A percentile compares a stretch with the other conserved stretches of the same genome.
phyloP scores from a whole-genome alignment of 2,329 filamentous ascomycete species.

The Blumeria hordei region DNA sequence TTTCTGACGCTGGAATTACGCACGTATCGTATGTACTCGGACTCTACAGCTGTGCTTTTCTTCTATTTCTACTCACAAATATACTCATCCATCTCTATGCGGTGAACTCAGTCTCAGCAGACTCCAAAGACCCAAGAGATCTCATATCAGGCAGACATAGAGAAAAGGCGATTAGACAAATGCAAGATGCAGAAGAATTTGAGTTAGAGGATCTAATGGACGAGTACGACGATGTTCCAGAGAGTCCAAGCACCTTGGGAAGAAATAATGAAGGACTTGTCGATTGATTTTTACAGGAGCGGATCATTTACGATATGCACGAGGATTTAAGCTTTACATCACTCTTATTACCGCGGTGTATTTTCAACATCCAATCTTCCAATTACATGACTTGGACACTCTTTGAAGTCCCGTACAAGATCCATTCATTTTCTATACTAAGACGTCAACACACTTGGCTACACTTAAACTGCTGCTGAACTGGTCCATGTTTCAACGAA shows the following conservation, averaged over 20 bases:
- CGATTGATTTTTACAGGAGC: constrained; percentile 4
- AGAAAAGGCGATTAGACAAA: constrained; percentile 26
- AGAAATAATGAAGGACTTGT: constrained; percentile 18
- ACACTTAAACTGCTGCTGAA: too few relatives aligned
- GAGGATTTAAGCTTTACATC: too few relatives aligned
- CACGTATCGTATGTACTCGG: constrained; percentile 86
- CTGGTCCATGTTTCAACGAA: too few relatives aligned
- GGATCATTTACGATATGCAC: background rate
- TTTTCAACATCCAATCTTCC: too few relatives aligned
- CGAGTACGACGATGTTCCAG: constrained; percentile 40
- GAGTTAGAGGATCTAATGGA: constrained; percentile 78
- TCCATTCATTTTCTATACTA: too few relatives aligned
- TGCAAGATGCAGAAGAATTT: constrained; percentile 74
- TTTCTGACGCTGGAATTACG: constrained; percentile 51
- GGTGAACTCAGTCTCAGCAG: constrained; percentile 22
- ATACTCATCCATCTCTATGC: constrained; percentile 73
- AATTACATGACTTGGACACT: too few relatives aligned
- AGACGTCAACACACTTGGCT: too few relatives aligned
- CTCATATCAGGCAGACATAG: constrained; percentile 7
- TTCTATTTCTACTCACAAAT: constrained; percentile 77
- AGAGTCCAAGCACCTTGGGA: constrained; percentile 25
- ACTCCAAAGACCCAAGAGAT: constrained; percentile 11
- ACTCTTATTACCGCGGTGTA: too few relatives aligned
- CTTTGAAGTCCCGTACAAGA: too few relatives aligned
- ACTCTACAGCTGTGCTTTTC: constrained; percentile 68